Base-by-base conservation (phyloP, 2,329 filamentous ascomycete genomes). In the Grosmannia huntii region DNA sequence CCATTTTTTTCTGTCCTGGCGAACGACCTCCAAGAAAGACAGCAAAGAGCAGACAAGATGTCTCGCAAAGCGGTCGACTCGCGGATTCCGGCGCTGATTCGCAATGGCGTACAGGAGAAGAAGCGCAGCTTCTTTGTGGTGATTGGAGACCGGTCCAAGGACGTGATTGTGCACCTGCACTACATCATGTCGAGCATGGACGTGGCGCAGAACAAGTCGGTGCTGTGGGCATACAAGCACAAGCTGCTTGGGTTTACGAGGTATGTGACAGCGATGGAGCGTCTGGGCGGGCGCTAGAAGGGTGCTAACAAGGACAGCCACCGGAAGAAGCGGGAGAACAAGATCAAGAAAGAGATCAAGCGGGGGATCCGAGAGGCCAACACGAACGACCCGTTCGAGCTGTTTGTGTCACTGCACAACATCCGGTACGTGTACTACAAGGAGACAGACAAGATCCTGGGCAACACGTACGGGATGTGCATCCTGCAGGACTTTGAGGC, bases 341-440 rank as follows among this genome's bases (percentile, higher is more conserved):
- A 96, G 77, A 96, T 99, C 72, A 96, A 96, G 76, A 96, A 92
- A 73, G 94, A 99, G 68, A 90, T 99, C 72, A 96, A 95, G 76
- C 83, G 90, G 66, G 94, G 94, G 51, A 90, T 91, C 64, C 84
- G 95, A 68, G 94, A 99, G 72, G 83, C 88, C 62, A 96, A 99
- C 71, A 82, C 84, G 57, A 90, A 95, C 69, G 94, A 99, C 69
- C 88, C 94, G 0, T 99, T 99, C 76, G 94, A 99, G 74, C 82
- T 97, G 57, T 99, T 97, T 74, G 87, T 97, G 66, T 94, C 90
- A 60, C 84, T 96, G 59, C 89, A 97, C 75, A 90, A 96, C 72
- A 96, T 99, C 70, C 88, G 94, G 72, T 99, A 99, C 81, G 90
- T 94, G 59, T 99, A 96, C 79, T 99, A 99, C 78, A 99, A 99